phyloP scores from a whole-genome alignment of 192 early-diverging fungal species.

The Umbelopsis sp. region DNA sequence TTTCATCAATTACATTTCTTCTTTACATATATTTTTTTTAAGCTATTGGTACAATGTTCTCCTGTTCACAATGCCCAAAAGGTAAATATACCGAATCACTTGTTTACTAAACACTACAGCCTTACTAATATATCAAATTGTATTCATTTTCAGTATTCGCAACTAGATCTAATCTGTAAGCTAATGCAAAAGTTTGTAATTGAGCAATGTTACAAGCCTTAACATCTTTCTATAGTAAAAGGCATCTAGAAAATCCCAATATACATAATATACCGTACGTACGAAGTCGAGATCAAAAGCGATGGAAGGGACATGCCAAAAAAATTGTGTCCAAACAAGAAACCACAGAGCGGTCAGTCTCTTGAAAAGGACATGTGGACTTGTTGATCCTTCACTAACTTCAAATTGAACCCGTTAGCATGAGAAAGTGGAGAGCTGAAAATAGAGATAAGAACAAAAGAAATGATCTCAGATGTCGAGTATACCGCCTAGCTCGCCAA shows the following conservation, averaged over 20 bases:
- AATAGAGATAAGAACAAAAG: constrained; percentile 60
- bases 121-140: constrained; percentile 4
- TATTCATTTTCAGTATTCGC: constrained; percentile 34
- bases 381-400: not conserved
- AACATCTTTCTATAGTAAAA: constrained; percentile 32
- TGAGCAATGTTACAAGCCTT: not conserved
- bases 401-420: constrained; percentile 29
- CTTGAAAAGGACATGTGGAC: not conserved
- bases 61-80: constrained; percentile 42
- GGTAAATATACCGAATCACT: constrained; percentile 21
- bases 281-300: constrained; percentile 52
- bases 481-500: constrained; percentile 65
- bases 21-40: not conserved
- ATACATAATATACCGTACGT: constrained; percentile 58
- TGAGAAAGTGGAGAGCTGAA: constrained; percentile 54
- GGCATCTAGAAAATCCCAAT: constrained; percentile 55
- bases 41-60: constrained; percentile 14
- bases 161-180: constrained; percentile 42
- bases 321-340: constrained; percentile 56
- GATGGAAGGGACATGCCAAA: constrained; percentile 58
- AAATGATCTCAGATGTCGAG: constrained; percentile 75
- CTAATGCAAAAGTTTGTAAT: constrained; percentile 2
- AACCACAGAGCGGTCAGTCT: constrained; percentile 44
- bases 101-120: no score
- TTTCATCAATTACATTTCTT: not conserved